A percentile compares a stretch with the other conserved stretches of the same genome.
phyloP scores from a whole-genome alignment of 176 grass and related monocot genomes.

The Urochloa ruziziensis region DNA sequence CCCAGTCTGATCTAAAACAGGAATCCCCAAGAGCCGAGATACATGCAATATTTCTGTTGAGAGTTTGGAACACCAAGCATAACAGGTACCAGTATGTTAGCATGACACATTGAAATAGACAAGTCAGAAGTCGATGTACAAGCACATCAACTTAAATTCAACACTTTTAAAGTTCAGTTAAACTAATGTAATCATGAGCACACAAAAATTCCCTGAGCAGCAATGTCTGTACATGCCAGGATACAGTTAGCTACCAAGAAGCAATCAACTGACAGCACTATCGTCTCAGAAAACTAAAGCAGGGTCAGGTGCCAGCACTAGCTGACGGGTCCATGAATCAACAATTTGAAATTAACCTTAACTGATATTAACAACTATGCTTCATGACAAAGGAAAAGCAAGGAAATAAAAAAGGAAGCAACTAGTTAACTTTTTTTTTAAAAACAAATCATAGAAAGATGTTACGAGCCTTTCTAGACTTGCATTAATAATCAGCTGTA shows the following conservation, averaged over 20 bases:
- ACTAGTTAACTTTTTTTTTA: not conserved
- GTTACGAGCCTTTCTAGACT: not conserved
- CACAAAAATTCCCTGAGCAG: not conserved
- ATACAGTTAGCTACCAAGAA: not conserved
- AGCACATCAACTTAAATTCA: not conserved
- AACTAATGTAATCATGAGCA: not conserved
- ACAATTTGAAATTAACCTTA: not conserved
- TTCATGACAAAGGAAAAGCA: not conserved
- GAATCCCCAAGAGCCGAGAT: slow-evolving; percentile 41
- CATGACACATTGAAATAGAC: not conserved
- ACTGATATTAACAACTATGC: not conserved
- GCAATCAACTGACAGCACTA: not conserved
- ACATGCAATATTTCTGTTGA: slow-evolving; percentile 54
- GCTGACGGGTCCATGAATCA: not conserved
- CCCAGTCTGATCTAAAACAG: slow-evolving; percentile 48
- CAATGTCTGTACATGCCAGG: not conserved
- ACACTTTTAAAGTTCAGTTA: not conserved
- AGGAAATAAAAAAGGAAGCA: not conserved
- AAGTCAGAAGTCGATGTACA: not conserved
- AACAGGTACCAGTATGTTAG: slow-evolving; percentile 32
- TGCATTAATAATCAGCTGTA: not conserved
- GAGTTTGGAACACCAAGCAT: slow-evolving; percentile 29
- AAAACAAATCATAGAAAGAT: not conserved
- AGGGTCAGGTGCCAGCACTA: not conserved
- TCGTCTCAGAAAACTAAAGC: not conserved